Percentiles rank a stretch among this genome's conserved stretches.
Evolutionary conservation across 1,284 basidiomycete species (phyloP).

Genomic region (Cryptococcus neoformans): DNA sequence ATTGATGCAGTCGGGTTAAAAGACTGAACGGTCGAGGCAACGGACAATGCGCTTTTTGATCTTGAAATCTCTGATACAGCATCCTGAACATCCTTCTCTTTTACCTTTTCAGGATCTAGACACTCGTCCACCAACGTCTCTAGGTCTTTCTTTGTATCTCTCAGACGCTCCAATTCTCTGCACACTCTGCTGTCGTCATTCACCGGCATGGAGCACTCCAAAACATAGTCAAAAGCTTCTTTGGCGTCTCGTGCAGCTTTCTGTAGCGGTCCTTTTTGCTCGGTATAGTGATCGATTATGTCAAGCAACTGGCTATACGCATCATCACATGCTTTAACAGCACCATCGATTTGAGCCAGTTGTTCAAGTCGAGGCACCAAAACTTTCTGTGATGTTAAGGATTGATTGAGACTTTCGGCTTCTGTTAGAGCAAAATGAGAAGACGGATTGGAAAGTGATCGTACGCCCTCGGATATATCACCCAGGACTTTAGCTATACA

Average conservation of each 20-base stretch:
- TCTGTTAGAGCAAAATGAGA: not conserved
- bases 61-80: slow-evolving; percentile 1
- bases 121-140: slow-evolving; percentile 14
- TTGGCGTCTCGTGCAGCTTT: not conserved
- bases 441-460: not conserved
- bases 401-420: not conserved
- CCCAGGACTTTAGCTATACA: not conserved
- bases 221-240: not conserved
- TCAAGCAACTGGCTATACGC: slow-evolving; percentile 26
- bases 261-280: not conserved
- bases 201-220: slow-evolving; percentile 2
- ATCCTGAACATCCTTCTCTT: not conserved
- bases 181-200: slow-evolving; percentile 20
- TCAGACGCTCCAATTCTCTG: slow-evolving; percentile 18
- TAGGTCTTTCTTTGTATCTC: slow-evolving; percentile 20
- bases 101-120: slow-evolving; percentile 1
- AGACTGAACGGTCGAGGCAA: not conserved
- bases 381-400: not conserved
- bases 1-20: not conserved
- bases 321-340: slow-evolving; percentile 19
- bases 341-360: slow-evolving; percentile 16
- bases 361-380: slow-evolving; percentile 10
- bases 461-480: not conserved
- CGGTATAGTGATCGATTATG: slow-evolving; percentile 12
- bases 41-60: slow-evolving; percentile 1